Evolutionary conservation across 805 yeast species (phyloP).

Genomic region (Grigorovia yakushimaensis): DNA sequence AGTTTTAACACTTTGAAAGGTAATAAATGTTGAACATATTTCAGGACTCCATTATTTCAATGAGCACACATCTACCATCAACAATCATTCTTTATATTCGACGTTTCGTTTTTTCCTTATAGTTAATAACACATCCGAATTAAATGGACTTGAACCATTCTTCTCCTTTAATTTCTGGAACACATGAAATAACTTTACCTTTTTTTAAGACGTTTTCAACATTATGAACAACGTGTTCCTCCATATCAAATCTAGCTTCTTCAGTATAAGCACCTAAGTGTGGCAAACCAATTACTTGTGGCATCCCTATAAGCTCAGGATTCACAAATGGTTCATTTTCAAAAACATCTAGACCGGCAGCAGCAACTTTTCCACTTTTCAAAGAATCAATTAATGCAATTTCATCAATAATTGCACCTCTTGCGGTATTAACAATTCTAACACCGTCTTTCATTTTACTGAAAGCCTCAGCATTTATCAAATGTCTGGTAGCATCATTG

Average conservation of each 20-base stretch:
- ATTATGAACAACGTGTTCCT: constrained; percentile 64
- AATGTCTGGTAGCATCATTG: constrained; percentile 60
- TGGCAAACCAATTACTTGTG: constrained; percentile 69
- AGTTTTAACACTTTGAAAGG: too few species aligned
- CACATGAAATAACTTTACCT: constrained; percentile 64
- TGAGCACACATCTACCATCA: too few species aligned
- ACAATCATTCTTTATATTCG: too few species aligned
- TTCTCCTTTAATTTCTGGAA: constrained; percentile 60
- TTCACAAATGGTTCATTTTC: constrained; percentile 68
- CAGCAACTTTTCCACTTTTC: constrained; percentile 54
- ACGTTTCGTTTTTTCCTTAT: too few species aligned
- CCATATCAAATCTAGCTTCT: constrained; percentile 76
- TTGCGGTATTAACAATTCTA: constrained; percentile 68
- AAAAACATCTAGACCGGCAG: constrained; percentile 68
- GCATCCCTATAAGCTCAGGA: constrained; percentile 47
- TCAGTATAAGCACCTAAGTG: constrained; percentile 80
- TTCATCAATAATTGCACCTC: constrained; percentile 79
- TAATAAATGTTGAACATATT: too few species aligned
- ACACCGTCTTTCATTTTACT: constrained; percentile 70
- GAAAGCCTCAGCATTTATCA: constrained; percentile 51
- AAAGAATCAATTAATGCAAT: constrained; percentile 44
- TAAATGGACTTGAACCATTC: constrained; percentile 14
- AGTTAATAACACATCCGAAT: too few species aligned
- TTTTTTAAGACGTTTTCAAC: constrained; percentile 45
- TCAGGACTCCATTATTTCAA: too few species aligned